phyloP scores from a whole-genome alignment of 352 stramenopile genomes.

The Elongisporangium anandrum region DNA sequence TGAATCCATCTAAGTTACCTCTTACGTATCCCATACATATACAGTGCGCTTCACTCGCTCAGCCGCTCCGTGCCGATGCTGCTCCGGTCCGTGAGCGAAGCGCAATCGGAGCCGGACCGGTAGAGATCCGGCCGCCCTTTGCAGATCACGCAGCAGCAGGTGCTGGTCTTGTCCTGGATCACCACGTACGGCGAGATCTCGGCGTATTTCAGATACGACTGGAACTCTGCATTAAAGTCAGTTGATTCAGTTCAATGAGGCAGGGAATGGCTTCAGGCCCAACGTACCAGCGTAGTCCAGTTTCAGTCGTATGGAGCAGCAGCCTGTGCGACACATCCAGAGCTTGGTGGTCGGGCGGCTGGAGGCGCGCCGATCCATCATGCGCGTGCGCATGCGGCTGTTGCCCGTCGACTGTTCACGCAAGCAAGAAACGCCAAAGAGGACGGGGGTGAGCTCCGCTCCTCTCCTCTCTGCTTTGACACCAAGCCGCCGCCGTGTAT shows the following conservation, averaged over 20 bases:
- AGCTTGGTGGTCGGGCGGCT: slow-evolving; percentile 25
- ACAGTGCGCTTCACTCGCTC: slow-evolving; percentile 15
- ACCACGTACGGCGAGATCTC: slow-evolving; percentile 65
- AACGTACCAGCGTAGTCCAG: slow-evolving; percentile 57
- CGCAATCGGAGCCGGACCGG: too few species aligned
- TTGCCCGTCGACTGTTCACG: slow-evolving; percentile 10
- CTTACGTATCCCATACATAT: too few species aligned
- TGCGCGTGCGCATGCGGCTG: slow-evolving; percentile 11
- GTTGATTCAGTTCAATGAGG: neutral
- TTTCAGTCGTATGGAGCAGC: slow-evolving; percentile 72
- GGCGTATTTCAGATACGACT: slow-evolving; percentile 60
- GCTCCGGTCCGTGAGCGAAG: slow-evolving; percentile 1
- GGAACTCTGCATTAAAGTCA: slow-evolving; percentile 29
- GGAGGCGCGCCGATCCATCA: slow-evolving; percentile 7
- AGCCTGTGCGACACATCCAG: slow-evolving; percentile 58
- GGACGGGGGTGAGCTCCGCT: neutral
- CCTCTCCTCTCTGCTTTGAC: neutral
- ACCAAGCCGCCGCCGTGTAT: too few species aligned
- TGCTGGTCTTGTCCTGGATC: slow-evolving; percentile 43
- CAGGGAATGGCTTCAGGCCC: neutral
- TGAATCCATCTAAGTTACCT: too few species aligned
- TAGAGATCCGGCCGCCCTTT: slow-evolving; percentile 21
- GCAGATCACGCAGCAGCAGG: slow-evolving; percentile 62
- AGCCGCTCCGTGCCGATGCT: slow-evolving; percentile 12
- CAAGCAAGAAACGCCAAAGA: neutral